Percentiles rank a stretch among this genome's conserved stretches.
phyloP scores from a whole-genome alignment of 345 rosid species.

The Dovyalis caffra region DNA sequence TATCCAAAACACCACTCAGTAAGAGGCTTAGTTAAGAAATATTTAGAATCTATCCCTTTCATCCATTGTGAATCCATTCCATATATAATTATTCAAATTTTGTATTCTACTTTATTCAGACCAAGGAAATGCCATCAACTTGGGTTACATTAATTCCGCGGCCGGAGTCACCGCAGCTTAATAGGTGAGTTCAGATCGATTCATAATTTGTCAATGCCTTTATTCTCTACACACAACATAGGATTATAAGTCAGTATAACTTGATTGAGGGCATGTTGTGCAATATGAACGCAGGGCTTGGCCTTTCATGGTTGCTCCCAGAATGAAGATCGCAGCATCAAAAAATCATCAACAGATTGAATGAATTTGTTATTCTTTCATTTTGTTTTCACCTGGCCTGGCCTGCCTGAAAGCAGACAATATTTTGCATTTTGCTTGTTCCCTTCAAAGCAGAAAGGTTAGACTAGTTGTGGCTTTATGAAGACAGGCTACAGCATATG shows the following conservation, averaged over 20 bases:
- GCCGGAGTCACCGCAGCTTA: conserved; percentile 22
- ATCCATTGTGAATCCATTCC: neutral
- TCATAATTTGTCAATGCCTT: neutral
- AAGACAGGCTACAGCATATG: conserved; percentile 6
- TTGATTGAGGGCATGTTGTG: neutral
- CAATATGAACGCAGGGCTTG: conserved; percentile 11
- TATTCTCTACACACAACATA: neutral
- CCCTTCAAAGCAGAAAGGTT: neutral
- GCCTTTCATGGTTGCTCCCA: neutral
- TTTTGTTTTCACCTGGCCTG: neutral
- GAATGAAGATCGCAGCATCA: neutral
- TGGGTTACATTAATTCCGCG: conserved; percentile 23
- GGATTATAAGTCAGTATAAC: neutral
- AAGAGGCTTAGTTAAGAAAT: neutral
- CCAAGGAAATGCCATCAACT: conserved; percentile 15
- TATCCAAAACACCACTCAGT: conserved; percentile 49
- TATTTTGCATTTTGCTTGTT: too few relatives aligned
- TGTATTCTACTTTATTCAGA: conserved; percentile 15
- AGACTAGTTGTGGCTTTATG: conserved; percentile 13
- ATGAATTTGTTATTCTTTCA: conserved; percentile 34
- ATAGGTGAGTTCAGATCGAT: conserved; percentile 5
- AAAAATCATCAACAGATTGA: conserved; percentile 7
- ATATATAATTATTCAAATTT: neutral
- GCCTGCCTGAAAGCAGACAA: neutral
- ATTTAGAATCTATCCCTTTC: neutral